These are phyloP conservation scores for Tubosaeta sp. DNA, from an alignment of 768 basidiomycete species.

Conservation along the genomic window DNA sequence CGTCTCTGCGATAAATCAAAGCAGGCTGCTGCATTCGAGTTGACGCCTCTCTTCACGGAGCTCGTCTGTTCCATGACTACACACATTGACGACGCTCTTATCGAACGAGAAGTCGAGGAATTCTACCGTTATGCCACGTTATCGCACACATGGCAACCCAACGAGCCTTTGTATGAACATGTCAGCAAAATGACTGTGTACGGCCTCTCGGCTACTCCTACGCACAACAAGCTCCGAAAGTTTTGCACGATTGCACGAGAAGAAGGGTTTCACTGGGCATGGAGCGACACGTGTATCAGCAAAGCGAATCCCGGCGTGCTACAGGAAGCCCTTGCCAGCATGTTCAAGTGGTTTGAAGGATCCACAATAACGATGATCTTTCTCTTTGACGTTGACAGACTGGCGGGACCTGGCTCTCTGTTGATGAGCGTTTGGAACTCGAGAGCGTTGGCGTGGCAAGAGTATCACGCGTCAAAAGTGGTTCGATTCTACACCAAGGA, in stretches of 20 bases:
- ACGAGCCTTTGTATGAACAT: not conserved
- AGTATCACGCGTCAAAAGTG: not conserved
- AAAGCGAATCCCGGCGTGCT: not conserved
- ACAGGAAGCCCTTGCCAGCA: not conserved
- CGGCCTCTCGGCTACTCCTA: not conserved
- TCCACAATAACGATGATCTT: not conserved
- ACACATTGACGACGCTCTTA: not conserved
- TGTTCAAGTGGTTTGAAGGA: not conserved
- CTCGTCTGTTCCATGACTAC: not conserved
- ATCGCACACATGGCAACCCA: not conserved
- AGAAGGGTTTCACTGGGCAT: not conserved
- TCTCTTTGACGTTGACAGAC: not conserved
- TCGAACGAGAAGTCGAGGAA: not conserved
- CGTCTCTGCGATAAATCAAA: not conserved
- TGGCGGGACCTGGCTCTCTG: not conserved
- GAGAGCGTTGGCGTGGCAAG: not conserved
- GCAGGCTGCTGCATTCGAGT: not conserved
- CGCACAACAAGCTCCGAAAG: not conserved
- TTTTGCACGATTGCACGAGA: not conserved
- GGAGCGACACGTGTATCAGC: not conserved
- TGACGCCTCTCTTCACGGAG: not conserved
- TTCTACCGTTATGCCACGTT: not conserved
- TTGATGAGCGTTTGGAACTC: not conserved
- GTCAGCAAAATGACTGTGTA: not conserved
- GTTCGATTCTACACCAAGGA: not conserved